phyloP scores from a whole-genome alignment of 2,329 filamentous ascomycete genomes.

The Sporothrix phasma region DNA sequence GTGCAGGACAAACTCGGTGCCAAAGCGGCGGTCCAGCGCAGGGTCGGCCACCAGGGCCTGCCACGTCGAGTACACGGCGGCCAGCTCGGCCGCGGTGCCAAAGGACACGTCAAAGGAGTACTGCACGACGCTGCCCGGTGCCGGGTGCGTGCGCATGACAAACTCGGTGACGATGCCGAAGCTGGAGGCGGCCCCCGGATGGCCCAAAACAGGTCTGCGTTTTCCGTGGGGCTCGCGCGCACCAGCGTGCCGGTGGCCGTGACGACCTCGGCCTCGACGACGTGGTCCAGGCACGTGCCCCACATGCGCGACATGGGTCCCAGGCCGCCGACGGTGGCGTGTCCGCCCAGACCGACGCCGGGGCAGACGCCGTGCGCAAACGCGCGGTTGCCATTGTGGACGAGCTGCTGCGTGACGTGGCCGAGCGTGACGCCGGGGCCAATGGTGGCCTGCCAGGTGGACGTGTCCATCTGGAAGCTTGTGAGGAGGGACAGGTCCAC shows the following conservation, averaged over 20 bases:
- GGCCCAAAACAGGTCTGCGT: slow-evolving; percentile 45
- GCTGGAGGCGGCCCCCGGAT: slow-evolving; percentile 46
- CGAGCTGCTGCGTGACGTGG: slow-evolving; percentile 40
- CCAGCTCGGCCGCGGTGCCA: slow-evolving; percentile 37
- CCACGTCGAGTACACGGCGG: slow-evolving; percentile 45
- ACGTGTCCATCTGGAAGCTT: slow-evolving; percentile 41
- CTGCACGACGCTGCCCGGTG: slow-evolving; percentile 45
- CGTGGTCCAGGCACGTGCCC: slow-evolving; percentile 46
- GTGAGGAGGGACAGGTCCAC: slow-evolving; percentile 47
- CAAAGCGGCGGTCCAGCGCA: slow-evolving; percentile 47
- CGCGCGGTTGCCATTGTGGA: slow-evolving; percentile 43
- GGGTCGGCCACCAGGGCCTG: slow-evolving; percentile 46
- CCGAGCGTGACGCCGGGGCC: slow-evolving; percentile 44
- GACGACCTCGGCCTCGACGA: slow-evolving; percentile 46
- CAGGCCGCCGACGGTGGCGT: slow-evolving; percentile 45
- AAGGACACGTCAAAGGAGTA: slow-evolving; percentile 48
- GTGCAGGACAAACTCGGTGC: slow-evolving; percentile 45
- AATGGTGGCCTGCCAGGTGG: slow-evolving; percentile 44
- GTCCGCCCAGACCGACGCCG: slow-evolving; percentile 48
- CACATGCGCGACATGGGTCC: slow-evolving; percentile 51
- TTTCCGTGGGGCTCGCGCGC: slow-evolving; percentile 36
- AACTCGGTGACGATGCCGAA: slow-evolving; percentile 51
- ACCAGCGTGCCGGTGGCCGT: slow-evolving; percentile 44
- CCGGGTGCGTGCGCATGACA: slow-evolving; percentile 44
- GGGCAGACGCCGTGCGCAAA: slow-evolving; percentile 52